Base-by-base conservation (phyloP, 2,329 filamentous ascomycete genomes). In the Sporothrix phasma region DNA sequence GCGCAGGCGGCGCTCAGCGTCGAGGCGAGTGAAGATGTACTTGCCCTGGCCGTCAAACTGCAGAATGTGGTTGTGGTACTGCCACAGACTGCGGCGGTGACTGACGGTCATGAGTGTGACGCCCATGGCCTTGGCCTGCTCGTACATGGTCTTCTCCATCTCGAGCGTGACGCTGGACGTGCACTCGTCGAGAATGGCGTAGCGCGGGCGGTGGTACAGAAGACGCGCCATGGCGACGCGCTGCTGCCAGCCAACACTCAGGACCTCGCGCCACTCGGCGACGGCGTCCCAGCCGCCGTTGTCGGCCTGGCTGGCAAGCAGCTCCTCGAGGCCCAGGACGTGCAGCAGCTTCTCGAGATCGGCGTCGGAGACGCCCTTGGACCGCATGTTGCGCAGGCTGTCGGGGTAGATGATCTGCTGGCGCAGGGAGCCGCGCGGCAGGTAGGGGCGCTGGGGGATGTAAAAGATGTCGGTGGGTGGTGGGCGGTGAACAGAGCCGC, bases 381-480 rank as follows among this genome's bases (percentile, higher is more conserved):
- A 84, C 49, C 90, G 89, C 87, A 97, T 96, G 68, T 92, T 88
- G 61, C 90, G 87, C 19, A 96, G 76, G 8, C 86, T 88, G 75
- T 99, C 94, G 0, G 94, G 94, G 75, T 99, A 99, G 66, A 94
- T 96, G 70, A 99, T 92, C 72, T 99, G 94, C 74, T 97, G 92
- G 45, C 94, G 87, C n/a, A 99, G 84, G 1, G 89, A 92, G 24
- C 94, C 94, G 62, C 91, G 86, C 15, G 90, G 94, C 1, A 99
- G 83, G 73, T 99, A 99, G 0, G 94, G 94, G 1, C 94, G 86
- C 73, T 99, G 94, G 0, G 94, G 94, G 68, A 99, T 95, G 77
- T 99, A 99, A 77, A 97, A 99, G 73, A 99, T 97, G 73, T 94
- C 89, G 69, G 90, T 86, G 71, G 93, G 94, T 1, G 89, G 87